Evolutionary conservation across 441 rosid genomes (phyloP).

Genomic region (Euphorbia celastroides): DNA sequence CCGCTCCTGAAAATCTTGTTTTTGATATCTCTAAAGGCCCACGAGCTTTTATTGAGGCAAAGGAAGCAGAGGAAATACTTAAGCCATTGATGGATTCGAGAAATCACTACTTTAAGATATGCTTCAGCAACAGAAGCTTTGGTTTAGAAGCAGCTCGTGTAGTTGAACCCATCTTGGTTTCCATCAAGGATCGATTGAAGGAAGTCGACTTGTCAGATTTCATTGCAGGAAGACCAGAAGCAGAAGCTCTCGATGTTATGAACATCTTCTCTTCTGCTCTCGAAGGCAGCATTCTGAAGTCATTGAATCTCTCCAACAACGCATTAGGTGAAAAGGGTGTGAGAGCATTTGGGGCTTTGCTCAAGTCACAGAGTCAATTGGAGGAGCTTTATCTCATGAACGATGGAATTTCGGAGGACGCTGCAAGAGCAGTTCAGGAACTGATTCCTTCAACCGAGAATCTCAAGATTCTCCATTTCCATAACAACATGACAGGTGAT

Average conservation of each 20-base stretch:
- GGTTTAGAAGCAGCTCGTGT: conserved; percentile 74
- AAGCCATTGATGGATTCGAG: conserved; percentile 67
- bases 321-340: conserved; percentile 97
- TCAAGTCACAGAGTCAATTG: conserved; percentile 60
- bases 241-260: conserved; percentile 93
- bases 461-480: conserved; percentile 73
- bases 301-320: conserved; percentile 81
- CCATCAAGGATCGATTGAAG: conserved; percentile 65
- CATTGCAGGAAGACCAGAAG: conserved; percentile 86
- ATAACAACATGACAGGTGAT: conserved; percentile 91
- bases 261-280: conserved; percentile 61
- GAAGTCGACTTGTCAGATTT: conserved; percentile 88
- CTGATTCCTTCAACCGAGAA: conserved; percentile 78
- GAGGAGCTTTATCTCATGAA: conserved; percentile 85
- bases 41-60: conserved; percentile 70
- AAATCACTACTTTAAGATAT: conserved; percentile 61
- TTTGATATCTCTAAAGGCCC: conserved; percentile 75
- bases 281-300: conserved; percentile 59
- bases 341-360: conserved; percentile 73
- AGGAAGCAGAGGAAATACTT: conserved; percentile 76
- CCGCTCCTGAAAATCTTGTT: conserved; percentile 32
- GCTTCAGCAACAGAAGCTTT: conserved; percentile 93
- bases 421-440: conserved; percentile 76
- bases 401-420: conserved; percentile 90
- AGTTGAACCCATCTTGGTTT: conserved; percentile 65